Evolutionary conservation across 495 filamentous ascomycete genomes (phyloP).

Genomic region (Durotheca rogersii): DNA sequence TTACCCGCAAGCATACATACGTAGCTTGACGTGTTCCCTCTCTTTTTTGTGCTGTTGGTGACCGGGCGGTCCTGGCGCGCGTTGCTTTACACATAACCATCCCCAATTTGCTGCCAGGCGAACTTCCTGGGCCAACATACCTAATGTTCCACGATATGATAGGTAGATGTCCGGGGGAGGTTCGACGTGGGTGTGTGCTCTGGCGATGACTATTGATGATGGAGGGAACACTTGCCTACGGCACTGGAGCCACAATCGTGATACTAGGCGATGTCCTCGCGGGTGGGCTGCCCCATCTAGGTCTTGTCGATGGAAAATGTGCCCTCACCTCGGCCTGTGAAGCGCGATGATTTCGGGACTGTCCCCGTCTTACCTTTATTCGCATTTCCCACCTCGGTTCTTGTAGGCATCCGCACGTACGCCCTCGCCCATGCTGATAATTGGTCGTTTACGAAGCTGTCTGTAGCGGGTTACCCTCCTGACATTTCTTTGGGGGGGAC

Average conservation of each 20-base stretch:
- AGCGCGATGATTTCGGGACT: too few relatives aligned
- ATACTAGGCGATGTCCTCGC: constrained; percentile 29
- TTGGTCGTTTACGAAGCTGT: constrained; percentile 39
- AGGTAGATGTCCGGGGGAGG: too few relatives aligned
- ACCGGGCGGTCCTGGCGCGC: too few relatives aligned
- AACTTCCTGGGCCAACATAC: too few relatives aligned
- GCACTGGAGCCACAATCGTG: constrained; percentile 31
- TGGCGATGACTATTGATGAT: constrained; percentile 7
- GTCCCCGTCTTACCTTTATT: background rate
- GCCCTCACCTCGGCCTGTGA: too few relatives aligned
- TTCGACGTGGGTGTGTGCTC: constrained; percentile 5
- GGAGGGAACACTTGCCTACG: constrained; percentile 28
- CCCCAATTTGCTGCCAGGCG: too few relatives aligned
- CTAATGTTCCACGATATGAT: too few relatives aligned
- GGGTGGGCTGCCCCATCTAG: constrained; percentile 38
- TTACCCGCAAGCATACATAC: too few relatives aligned
- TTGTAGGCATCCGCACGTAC: constrained; percentile 38
- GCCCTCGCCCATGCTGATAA: constrained; percentile 39
- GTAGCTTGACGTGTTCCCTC: too few relatives aligned
- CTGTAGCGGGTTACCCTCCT: constrained; percentile 44
- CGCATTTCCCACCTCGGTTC: constrained; percentile 19
- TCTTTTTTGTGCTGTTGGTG: too few relatives aligned
- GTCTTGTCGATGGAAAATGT: constrained; percentile 26
- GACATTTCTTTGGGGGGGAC: constrained; percentile 45
- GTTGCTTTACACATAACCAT: too few relatives aligned